Evolutionary conservation across 352 stramenopile species (phyloP).

Genomic region (Phytophthora fragariaefolia): DNA sequence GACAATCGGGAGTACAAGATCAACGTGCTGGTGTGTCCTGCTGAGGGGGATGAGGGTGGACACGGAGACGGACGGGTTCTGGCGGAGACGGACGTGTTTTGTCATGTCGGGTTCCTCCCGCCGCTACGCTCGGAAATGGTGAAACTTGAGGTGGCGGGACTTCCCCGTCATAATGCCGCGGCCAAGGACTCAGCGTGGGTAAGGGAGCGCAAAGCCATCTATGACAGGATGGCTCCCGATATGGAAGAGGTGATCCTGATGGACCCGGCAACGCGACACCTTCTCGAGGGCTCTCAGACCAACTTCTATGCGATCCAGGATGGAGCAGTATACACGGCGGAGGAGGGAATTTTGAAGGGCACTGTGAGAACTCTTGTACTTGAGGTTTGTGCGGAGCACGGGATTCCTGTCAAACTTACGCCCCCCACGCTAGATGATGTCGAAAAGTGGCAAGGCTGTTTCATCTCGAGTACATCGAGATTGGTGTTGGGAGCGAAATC

Average conservation of each 20-base stretch:
- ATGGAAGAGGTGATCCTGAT: constrained; percentile 88
- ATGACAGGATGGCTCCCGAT: constrained; percentile 65
- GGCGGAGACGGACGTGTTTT: constrained; percentile 62
- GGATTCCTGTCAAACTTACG: constrained; percentile 59
- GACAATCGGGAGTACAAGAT: constrained; percentile 84
- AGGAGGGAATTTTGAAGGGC: constrained; percentile 77
- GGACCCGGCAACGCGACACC: constrained; percentile 58
- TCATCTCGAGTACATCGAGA: constrained; percentile 86
- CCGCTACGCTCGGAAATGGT: constrained; percentile 64
- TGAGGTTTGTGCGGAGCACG: constrained; percentile 60
- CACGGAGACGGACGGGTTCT: constrained; percentile 24
- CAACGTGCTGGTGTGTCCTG: constrained; percentile 72
- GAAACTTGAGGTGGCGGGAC: constrained; percentile 73
- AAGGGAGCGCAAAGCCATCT: constrained; percentile 76
- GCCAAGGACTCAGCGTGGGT: constrained; percentile 84
- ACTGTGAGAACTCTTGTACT: constrained; percentile 80
- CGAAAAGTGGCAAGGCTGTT: constrained; percentile 74
- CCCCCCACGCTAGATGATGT: constrained; percentile 63
- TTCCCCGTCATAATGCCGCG: constrained; percentile 72
- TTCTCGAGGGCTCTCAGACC: constrained; percentile 86
- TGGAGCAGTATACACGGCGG: constrained; percentile 65
- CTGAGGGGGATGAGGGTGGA: constrained; percentile 21
- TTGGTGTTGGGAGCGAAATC: constrained; percentile 67
- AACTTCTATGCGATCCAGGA: constrained; percentile 80
- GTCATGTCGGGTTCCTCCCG: constrained; percentile 76